Percentiles rank a stretch among this genome's conserved stretches.
Conservation (phyloP, 208 protist species). For the Crithidia acanthocephali region DNA sequence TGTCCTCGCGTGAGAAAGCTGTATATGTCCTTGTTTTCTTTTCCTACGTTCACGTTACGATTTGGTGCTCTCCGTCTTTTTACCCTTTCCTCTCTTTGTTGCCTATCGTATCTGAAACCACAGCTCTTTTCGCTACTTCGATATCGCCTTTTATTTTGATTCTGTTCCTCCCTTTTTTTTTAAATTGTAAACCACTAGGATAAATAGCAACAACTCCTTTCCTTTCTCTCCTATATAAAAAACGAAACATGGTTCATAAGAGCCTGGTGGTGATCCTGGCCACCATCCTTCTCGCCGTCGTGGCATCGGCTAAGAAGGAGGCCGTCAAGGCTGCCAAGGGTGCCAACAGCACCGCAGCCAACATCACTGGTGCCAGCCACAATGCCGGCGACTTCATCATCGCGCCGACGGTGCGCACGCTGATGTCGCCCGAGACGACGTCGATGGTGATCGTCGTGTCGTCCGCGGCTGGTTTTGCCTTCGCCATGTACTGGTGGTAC, state of each 20-base stretch:
- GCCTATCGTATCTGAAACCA: background rate
- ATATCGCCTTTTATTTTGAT: background rate
- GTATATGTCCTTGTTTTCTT: too few species aligned
- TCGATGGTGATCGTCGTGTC: constrained; percentile 63
- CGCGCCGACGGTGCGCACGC: background rate
- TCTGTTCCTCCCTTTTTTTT: background rate
- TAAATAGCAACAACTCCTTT: constrained; percentile 20
- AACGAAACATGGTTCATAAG: constrained; percentile 14
- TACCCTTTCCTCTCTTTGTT: background rate
- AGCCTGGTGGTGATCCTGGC: constrained; percentile 6
- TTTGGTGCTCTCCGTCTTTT: constrained; percentile 17
- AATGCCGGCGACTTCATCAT: constrained; percentile 8
- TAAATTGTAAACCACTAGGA: background rate
- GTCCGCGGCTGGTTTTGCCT: constrained; percentile 63
- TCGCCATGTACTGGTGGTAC: constrained; percentile 90
- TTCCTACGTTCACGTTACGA: too few species aligned
- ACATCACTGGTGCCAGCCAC: background rate
- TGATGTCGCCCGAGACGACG: constrained; percentile 42
- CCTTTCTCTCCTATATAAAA: constrained; percentile 10
- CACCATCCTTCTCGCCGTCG: background rate
- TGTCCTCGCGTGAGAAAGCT: too few species aligned
- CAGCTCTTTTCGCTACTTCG: background rate
- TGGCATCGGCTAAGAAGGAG: constrained; percentile 4
- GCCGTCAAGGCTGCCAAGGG: background rate
- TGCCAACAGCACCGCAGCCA: background rate